Base-by-base conservation (phyloP, 352 stramenopile species). In the Phytophthora ohioensis region DNA sequence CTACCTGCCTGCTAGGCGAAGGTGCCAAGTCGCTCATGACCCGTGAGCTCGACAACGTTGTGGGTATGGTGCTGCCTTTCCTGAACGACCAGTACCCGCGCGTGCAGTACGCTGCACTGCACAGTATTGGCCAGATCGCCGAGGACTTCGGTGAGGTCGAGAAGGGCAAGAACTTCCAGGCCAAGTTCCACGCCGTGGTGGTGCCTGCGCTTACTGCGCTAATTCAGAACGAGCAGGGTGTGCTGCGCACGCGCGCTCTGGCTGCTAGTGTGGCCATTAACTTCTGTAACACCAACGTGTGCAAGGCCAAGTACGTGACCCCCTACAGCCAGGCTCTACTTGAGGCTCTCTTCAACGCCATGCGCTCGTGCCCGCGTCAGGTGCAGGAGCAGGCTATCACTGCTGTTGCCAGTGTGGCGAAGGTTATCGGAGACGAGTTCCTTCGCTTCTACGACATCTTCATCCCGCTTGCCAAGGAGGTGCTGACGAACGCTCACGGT, bases 331-430 rank as follows among this genome's bases (percentile, higher is more conserved):
- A 92, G 69, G 71, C 83, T 48, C 67, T 96, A 52, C 80, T 96
- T 5, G 83, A 93, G 52, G 81, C 86, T 63, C 80, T 96, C 2
- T 96, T 96, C 75, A 81, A 94, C 57, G 79, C 85, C 8, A 81
- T 96, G 55, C 87, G 87, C 21, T 80, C 73, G 63, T 91, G 82
- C 48, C 88, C 89, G 45, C 87, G 87, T 27, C 87, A 93, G 71
- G 89, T 96, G 32, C 87, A 96, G 77, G 89, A 96, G 67, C 89
- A 96, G 66, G 84, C 89, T 12, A 95, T 96, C 71, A 96, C 89
- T 36, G 89, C 89, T 46, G 85, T 96, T 34, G 89, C 87, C 31
- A 94, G 85, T 57, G 82, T 96, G 21, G 89, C 89, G 15, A 94
- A 94, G 75, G 88, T 95, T 21, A 91, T 96, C 27, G 85, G 87